These are phyloP conservation scores for Microsporum audouinii DNA, from an alignment of 2,329 filamentous ascomycete species.

Conservation along the genomic window DNA sequence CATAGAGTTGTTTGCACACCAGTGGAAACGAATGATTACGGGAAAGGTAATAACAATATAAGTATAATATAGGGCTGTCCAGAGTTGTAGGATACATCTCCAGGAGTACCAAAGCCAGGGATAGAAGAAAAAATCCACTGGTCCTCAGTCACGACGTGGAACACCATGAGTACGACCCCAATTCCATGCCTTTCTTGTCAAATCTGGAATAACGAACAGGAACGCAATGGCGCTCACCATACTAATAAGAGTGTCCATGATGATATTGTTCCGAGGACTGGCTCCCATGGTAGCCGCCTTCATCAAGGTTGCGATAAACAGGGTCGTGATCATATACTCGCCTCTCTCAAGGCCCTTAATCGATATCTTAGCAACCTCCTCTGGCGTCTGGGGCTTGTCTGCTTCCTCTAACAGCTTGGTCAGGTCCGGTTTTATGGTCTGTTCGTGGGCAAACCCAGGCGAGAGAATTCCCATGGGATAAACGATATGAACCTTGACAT, in stretches of 20 bases:
- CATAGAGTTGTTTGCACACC: too few species aligned
- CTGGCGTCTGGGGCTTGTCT: slow-evolving; percentile 69
- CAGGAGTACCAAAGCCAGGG: not conserved
- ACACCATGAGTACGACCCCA: slow-evolving; percentile 47
- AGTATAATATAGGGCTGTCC: not conserved
- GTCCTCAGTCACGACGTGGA: slow-evolving; percentile 12
- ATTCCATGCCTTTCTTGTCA: slow-evolving; percentile 45
- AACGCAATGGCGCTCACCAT: slow-evolving; percentile 45
- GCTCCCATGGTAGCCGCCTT: slow-evolving; percentile 46
- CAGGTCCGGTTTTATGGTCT: slow-evolving; percentile 65
- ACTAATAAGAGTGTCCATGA: slow-evolving; percentile 44
- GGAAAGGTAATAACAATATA: too few species aligned
- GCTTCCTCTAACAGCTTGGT: slow-evolving; percentile 68
- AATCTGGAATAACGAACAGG: slow-evolving; percentile 46
- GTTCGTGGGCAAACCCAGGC: slow-evolving; percentile 64
- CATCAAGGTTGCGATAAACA: slow-evolving; percentile 60
- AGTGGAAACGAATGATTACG: too few species aligned
- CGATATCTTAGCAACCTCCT: slow-evolving; percentile 59
- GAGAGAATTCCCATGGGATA: slow-evolving; percentile 73
- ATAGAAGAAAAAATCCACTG: not conserved
- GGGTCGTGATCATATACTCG: slow-evolving; percentile 66
- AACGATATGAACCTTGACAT: slow-evolving; percentile 69
- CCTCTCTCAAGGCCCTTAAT: slow-evolving; percentile 69
- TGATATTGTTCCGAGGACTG: slow-evolving; percentile 42
- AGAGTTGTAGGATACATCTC: not conserved